Percentiles rank a stretch among this genome's conserved stretches.
Conservation (phyloP, 1,284 basidiomycete genomes). For the Lentinus polychrous region DNA sequence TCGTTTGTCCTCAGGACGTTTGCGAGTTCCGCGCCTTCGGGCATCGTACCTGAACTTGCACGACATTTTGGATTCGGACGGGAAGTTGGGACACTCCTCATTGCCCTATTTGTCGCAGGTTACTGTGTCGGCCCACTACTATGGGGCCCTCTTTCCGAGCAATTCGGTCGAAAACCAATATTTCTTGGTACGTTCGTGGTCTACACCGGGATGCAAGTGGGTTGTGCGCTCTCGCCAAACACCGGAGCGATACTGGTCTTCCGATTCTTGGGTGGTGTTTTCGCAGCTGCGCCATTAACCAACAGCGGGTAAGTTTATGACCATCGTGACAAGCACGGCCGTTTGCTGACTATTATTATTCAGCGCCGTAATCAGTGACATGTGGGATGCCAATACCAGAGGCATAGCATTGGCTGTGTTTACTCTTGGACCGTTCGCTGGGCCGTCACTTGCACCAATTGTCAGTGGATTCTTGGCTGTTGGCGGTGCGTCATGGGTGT, state of each 20-base stretch:
- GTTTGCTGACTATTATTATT: constrained; percentile 1
- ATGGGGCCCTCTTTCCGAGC: constrained; percentile 55
- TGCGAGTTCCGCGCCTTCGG: constrained; percentile 51
- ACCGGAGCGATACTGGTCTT: constrained; percentile 25
- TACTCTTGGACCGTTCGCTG: constrained; percentile 65
- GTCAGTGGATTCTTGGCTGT: constrained; percentile 51
- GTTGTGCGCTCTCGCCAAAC: constrained; percentile 24
- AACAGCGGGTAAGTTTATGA: constrained; percentile 22
- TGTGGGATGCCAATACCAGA: constrained; percentile 29
- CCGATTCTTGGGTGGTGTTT: constrained; percentile 26
- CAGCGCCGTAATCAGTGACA: constrained; percentile 28
- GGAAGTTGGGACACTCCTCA: constrained; percentile 37
- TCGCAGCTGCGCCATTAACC: constrained; percentile 25
- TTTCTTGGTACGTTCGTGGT: constrained; percentile 46
- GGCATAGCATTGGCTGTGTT: constrained; percentile 30
- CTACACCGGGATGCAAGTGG: constrained; percentile 25
- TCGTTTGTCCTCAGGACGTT: constrained; percentile 40
- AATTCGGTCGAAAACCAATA: constrained; percentile 52
- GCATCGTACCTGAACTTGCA: constrained; percentile 39
- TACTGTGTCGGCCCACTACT: constrained; percentile 53
- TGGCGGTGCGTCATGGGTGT: constrained; percentile 53
- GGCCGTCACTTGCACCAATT: constrained; percentile 59
- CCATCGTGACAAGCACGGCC: neutral
- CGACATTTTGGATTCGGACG: constrained; percentile 45
- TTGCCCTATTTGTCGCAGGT: constrained; percentile 38